Evolutionary conservation across 805 yeast species (phyloP).

Genomic region (Pichia californica): DNA sequence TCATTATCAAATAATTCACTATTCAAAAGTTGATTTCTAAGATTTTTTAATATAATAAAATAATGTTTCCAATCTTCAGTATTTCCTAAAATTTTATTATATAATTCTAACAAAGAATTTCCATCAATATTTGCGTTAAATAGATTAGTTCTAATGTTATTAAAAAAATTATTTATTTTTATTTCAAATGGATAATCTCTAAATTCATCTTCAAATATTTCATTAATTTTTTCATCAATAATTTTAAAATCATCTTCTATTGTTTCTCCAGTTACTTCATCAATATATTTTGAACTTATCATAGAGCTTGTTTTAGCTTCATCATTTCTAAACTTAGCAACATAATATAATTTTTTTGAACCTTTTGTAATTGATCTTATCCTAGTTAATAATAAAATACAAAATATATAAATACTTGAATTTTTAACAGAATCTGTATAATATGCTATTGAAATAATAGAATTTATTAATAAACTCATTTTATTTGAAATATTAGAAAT

Average conservation of each 20-base stretch:
- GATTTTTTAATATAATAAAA: slow-evolving; percentile 58
- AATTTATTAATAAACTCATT: background rate
- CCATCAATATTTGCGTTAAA: slow-evolving; percentile 40
- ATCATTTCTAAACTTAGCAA: background rate
- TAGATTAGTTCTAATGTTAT: slow-evolving; percentile 30
- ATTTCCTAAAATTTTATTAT: slow-evolving; percentile 41
- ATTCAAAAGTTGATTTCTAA: slow-evolving; percentile 65
- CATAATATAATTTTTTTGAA: background rate
- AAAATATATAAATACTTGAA: background rate
- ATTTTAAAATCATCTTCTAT: background rate
- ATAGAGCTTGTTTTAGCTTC: background rate
- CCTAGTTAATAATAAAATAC: slow-evolving; percentile 5
- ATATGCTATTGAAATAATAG: slow-evolving; percentile 1
- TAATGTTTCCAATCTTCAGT: slow-evolving; percentile 67
- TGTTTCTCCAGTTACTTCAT: background rate
- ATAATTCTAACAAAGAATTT: slow-evolving; percentile 43
- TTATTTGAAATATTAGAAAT: background rate
- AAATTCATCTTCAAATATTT: slow-evolving; percentile 29
- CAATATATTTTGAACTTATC: too few relatives aligned
- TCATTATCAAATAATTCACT: slow-evolving; percentile 40
- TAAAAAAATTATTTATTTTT: slow-evolving; percentile 20
- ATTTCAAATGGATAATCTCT: slow-evolving; percentile 15
- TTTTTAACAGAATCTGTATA: background rate
- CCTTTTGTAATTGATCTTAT: background rate
- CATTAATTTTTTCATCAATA: background rate